phyloP scores from a whole-genome alignment of 1,139 yeast species.

The Meyerozyma elateridarum region DNA sequence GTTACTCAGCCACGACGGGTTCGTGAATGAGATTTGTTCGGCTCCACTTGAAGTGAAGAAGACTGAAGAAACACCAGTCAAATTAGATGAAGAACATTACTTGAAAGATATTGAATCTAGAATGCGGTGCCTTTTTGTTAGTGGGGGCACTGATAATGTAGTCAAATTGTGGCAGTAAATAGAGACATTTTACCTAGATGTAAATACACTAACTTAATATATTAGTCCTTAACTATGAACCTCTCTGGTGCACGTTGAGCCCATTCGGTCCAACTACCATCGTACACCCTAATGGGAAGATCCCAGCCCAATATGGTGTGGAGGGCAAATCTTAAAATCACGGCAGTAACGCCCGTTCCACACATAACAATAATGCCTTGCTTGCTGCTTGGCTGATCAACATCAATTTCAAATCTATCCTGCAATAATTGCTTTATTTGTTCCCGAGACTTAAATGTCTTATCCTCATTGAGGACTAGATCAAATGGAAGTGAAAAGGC shows the following conservation, averaged over 20 bases:
- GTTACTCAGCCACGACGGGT: constrained; percentile 66
- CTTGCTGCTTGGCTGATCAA: constrained; percentile 20
- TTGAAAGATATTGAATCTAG: constrained; percentile 7
- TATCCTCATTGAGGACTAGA: constrained; percentile 49
- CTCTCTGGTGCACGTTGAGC: constrained; percentile 40
- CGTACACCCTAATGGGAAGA: constrained; percentile 69
- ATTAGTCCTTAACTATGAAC: constrained; percentile 24
- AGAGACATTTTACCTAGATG: too few relatives aligned
- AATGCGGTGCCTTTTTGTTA: constrained; percentile 3
- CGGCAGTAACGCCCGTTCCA: constrained; percentile 95
- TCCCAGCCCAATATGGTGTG: constrained; percentile 53
- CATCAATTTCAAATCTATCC: constrained; percentile 31
- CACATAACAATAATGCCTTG: constrained; percentile 82
- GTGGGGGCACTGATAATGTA: constrained; percentile 19
- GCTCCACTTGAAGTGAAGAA: constrained; percentile 36
- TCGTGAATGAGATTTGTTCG: constrained; percentile 62
- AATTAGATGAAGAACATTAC: constrained; percentile 12
- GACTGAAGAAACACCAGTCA: constrained; percentile 5
- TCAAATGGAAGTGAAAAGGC: constrained; percentile 73
- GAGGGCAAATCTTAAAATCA: constrained; percentile 58
- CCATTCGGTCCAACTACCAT: constrained; percentile 92
- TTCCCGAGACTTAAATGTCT: constrained; percentile 45
- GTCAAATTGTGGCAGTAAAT: constrained; percentile 51
- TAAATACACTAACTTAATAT: too few relatives aligned
- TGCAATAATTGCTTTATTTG: constrained; percentile 45